Evolutionary conservation across 2,329 filamentous ascomycete species (phyloP), one percentile per base, ranked within the genome.

Genomic region (Sordariomycetes sp.): DNA sequence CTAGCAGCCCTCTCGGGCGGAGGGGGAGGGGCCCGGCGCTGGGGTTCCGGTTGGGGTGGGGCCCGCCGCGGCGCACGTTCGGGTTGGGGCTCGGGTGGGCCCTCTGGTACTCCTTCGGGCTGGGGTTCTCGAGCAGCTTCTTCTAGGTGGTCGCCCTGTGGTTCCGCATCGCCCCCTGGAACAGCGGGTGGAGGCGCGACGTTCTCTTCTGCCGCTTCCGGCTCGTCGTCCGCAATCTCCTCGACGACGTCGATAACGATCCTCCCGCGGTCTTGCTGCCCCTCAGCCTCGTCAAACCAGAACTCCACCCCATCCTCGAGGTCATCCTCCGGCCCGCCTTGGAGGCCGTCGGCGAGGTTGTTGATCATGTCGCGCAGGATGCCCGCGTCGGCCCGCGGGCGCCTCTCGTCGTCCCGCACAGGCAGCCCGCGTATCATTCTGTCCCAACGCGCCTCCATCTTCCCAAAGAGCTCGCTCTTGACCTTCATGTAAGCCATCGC

Each of bases 371-470:
- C 69, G 6, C 70, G 52, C 13, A 73, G 60, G 5, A 58, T 54
- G 7, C 57, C 59, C 17, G 34, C 36, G 8, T 15, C 22, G 13
- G 45, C 58, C 3, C 55, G 55, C 13, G 45, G 54, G 28, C 22
- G 32, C 20, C 13, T 36, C 17, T 52, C 36, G 12, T 20, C 28
- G 25, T 57, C 57, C 12, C 58, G 56, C 22, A 63, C 63, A 7
- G 63, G 61, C 1, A 73, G 65, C 1, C 74, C 72, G n/a, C 70
- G 65, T 36, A 81, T 68, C 42, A 72, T 67, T 56, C 72, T 63
- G 65, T 80, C 77, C 34, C 81, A 74, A 35, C 69, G 73, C 48
- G 67, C 68, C 63, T 82, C 78, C 28, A 78, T 71, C 1, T 68
- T 67, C 10, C 71, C 70, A 32, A 78, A 72, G 25, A 80, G 64